Evolutionary conservation across 345 rosid genomes (phyloP).

Genomic region (Brassica cretica): DNA sequence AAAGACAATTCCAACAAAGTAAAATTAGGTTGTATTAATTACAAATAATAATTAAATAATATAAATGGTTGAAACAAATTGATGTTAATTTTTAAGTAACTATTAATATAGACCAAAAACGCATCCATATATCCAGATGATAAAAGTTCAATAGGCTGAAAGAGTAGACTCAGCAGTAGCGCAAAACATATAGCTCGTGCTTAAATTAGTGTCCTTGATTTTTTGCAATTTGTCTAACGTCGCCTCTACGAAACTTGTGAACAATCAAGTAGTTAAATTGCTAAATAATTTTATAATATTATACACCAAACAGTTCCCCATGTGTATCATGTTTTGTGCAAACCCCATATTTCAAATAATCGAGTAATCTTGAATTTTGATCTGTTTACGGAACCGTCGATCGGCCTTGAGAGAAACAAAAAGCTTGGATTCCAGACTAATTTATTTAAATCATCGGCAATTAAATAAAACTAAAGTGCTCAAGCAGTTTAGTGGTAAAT

Average conservation of each 20-base stretch:
- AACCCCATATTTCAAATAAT: conserved; percentile 10
- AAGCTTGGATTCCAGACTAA: neutral
- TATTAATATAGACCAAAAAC: neutral
- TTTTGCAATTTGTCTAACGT: conserved; percentile 26
- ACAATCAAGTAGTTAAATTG: conserved; percentile 29
- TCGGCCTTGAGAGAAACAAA: neutral
- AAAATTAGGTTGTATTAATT: neutral
- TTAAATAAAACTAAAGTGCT: neutral
- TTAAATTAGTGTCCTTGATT: neutral
- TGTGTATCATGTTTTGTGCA: conserved; percentile 42
- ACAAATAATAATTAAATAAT: neutral
- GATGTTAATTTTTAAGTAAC: neutral
- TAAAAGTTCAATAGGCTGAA: neutral
- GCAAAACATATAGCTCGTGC: neutral
- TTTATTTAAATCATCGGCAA: neutral
- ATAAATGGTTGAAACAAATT: neutral
- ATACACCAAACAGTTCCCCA: conserved; percentile 26
- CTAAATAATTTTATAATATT: conserved; percentile 10
- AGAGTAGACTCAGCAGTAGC: neutral
- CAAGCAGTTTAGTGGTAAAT: neutral
- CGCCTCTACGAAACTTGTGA: conserved; percentile 38
- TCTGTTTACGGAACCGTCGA: neutral
- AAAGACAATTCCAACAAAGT: neutral
- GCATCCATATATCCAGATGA: neutral
- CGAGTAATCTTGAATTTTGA: conserved; percentile 6